These are phyloP conservation scores for Caulochytrium protostelioides DNA, from an alignment of 371 early-diverging fungal species.

Conservation along the genomic window DNA sequence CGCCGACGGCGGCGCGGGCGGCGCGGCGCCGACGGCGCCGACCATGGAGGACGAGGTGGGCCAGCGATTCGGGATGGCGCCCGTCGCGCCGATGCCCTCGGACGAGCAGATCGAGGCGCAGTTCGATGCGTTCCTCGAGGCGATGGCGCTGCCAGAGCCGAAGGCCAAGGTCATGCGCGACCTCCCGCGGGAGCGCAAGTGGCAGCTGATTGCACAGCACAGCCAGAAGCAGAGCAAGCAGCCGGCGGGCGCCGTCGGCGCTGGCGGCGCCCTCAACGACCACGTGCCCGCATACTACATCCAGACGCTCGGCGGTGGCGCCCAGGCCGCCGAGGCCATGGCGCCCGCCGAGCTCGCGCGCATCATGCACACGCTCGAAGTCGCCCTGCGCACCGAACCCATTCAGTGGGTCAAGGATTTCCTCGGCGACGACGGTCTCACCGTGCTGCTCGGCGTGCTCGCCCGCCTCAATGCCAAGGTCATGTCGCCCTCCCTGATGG, in stretches of 20 bases:
- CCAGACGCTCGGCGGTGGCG: not conserved
- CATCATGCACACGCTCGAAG: slow-evolving; percentile 8
- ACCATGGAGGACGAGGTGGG: no score
- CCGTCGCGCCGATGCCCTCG: no score
- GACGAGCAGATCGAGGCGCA: no score
- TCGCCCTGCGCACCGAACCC: slow-evolving; percentile 9
- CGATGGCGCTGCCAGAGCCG: not conserved
- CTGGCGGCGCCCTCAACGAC: no score
- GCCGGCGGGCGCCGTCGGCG: no score
- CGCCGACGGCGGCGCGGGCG: no score
- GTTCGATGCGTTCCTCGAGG: no score
- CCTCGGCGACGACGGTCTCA: slow-evolving; percentile 3
- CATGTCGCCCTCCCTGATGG: not conserved
- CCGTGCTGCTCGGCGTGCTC: slow-evolving; percentile 1
- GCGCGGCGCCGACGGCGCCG: no score
- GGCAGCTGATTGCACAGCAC: not conserved
- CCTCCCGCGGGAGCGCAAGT: not conserved
- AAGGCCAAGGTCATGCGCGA: not conserved
- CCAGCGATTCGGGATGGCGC: no score
- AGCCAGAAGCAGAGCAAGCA: not conserved
- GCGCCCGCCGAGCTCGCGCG: slow-evolving; percentile 1
- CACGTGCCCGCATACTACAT: no score
- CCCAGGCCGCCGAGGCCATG: not conserved
- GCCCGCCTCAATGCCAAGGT: not conserved
- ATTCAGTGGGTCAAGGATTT: slow-evolving; percentile 15